Base-by-base conservation (phyloP, 345 rosid genomes). In the Pistacia vera region DNA sequence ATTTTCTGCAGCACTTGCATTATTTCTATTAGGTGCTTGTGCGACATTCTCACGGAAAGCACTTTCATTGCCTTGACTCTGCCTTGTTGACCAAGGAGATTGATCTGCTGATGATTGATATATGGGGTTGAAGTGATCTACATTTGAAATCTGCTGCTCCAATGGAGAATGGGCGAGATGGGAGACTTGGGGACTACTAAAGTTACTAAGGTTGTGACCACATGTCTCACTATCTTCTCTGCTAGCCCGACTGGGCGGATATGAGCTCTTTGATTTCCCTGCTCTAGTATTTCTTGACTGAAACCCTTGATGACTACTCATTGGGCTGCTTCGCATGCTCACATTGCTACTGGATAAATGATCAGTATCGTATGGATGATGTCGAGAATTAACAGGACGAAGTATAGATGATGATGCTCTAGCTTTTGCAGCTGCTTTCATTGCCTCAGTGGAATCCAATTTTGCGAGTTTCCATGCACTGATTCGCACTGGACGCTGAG, bases 401-500 rank as follows among this genome's bases (percentile, higher is more conserved):
- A 95, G 92, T 48, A 95, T 93, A 1, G 97, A 95, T 12, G 98
- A 95, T 22, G 95, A 93, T 66, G 95, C 97, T 69, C 97, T 87
- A 41, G 98, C 98, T 85, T 89, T 91, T 35, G 98, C 97, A 81
- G 86, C 97, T 54, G 97, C 98, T 77, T 85, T 90, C 12, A 89
- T 79, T 49, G 93, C 98, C 87, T 95, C 94, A 25, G 77, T 82
- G 59, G 97, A 86, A 70, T 95, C 98, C 66, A 95, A 78, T 77
- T 91, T 93, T 16, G 95, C 98, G 6, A 93, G 93, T 78, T 90
- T 91, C 98, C 97, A 93, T 10, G 98, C 97, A 63, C 95, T 95
- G 82, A 95, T 91, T 82, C 93, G 88, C 60, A 91, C 93, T 63
- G 85, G 97, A 72, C 86, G 93, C 75, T 82, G 97, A 36, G 94